These are phyloP conservation scores for Chenopodium berlandieri DNA, from an alignment of 148 eudicot species.

Conservation along the genomic window DNA sequence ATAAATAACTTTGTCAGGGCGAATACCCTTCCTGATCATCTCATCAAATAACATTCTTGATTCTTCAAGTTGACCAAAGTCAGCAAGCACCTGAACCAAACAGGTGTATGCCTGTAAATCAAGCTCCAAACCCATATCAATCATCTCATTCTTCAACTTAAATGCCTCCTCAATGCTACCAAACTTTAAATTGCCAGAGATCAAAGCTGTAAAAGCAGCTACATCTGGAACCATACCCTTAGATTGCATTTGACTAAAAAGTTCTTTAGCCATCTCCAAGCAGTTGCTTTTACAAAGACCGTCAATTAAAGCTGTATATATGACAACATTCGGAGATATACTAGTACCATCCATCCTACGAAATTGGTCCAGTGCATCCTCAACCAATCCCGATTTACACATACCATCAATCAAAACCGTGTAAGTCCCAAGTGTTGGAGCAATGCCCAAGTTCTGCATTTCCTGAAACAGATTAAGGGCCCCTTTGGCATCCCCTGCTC, in stretches of 20 bases:
- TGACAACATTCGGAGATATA: constrained; percentile 61
- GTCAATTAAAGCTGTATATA: constrained; percentile 74
- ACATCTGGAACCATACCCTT: constrained; percentile 78
- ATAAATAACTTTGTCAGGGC: constrained; percentile 76
- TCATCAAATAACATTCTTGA: constrained; percentile 66
- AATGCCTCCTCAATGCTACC: constrained; percentile 76
- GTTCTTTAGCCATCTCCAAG: constrained; percentile 51
- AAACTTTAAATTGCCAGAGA: constrained; percentile 68
- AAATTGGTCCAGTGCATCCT: constrained; percentile 63
- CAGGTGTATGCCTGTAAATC: constrained; percentile 80
- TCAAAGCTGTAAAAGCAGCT: constrained; percentile 70
- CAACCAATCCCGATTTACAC: constrained; percentile 68
- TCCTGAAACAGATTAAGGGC: constrained; percentile 64
- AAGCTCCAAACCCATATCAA: constrained; percentile 58
- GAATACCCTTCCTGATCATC: constrained; percentile 70
- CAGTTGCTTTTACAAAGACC: constrained; percentile 72
- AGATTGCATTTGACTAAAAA: constrained; percentile 66
- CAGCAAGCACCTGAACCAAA: constrained; percentile 67
- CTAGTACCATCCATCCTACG: constrained; percentile 43
- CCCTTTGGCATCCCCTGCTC: constrained; percentile 48
- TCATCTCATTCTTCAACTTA: constrained; percentile 50
- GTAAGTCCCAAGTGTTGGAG: constrained; percentile 65
- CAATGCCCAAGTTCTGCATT: constrained; percentile 57
- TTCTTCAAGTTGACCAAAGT: constrained; percentile 45
- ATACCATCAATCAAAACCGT: constrained; percentile 71